These are phyloP conservation scores for Nitzschia sp. DNA, from an alignment of 108 stramenopile species.

Conservation along the genomic window DNA sequence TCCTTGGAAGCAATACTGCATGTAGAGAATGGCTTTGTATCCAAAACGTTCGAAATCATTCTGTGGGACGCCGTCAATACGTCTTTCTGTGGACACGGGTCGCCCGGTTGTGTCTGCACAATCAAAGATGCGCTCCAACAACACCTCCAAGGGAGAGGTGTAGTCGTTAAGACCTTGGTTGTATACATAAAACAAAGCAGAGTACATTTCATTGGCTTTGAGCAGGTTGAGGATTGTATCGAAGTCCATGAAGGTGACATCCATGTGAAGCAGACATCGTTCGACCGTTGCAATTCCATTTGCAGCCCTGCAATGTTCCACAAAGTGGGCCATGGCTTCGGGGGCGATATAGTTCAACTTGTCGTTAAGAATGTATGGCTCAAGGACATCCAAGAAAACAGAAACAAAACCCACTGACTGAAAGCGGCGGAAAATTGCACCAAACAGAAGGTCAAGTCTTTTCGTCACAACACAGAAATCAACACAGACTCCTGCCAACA, in stretches of 20 bases:
- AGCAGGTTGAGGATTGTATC: constrained; percentile 76
- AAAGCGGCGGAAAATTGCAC: constrained; percentile 80
- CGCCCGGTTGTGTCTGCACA: constrained; percentile 45
- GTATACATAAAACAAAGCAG: constrained; percentile 80
- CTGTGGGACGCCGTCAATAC: constrained; percentile 43
- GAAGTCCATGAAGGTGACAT: constrained; percentile 86
- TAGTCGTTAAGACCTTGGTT: constrained; percentile 79
- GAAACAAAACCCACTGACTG: constrained; percentile 57
- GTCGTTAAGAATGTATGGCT: constrained; percentile 87
- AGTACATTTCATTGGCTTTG: constrained; percentile 70
- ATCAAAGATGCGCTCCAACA: constrained; percentile 68
- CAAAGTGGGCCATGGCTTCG: constrained; percentile 78
- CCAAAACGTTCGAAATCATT: constrained; percentile 59
- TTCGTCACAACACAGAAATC: constrained; percentile 86
- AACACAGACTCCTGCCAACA: constrained; percentile 89
- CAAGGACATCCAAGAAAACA: constrained; percentile 84
- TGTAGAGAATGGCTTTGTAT: constrained; percentile 75
- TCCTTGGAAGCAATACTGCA: constrained; percentile 69
- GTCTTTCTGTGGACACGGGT: constrained; percentile 17
- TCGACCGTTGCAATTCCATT: constrained; percentile 83
- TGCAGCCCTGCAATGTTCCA: constrained; percentile 74
- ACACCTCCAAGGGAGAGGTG: constrained; percentile 68
- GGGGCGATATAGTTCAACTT: constrained; percentile 84
- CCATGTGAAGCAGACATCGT: constrained; percentile 87
- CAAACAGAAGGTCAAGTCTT: constrained; percentile 85